phyloP scores from a whole-genome alignment of 805 yeast genomes.

The Torulaspora delbrueckii region DNA sequence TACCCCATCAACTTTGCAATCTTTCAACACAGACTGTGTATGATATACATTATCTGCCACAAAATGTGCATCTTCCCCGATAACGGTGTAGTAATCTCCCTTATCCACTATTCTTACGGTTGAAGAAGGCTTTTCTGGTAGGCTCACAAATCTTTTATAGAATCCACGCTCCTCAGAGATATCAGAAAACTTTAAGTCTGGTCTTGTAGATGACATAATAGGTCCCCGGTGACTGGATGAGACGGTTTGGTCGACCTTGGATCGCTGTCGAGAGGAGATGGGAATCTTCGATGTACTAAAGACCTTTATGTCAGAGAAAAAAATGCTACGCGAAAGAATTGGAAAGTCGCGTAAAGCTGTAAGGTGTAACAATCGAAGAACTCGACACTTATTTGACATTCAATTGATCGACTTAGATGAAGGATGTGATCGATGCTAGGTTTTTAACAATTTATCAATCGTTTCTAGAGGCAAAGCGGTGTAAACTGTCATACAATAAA shows the following conservation, averaged over 20 bases:
- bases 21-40: slow-evolving; percentile 75
- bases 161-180: slow-evolving; percentile 46
- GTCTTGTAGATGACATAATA: slow-evolving; percentile 39
- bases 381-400: background rate
- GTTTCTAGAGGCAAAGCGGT: background rate
- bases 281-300: background rate
- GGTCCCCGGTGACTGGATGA: background rate
- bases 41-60: slow-evolving; percentile 83
- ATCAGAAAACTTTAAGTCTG: slow-evolving; percentile 56
- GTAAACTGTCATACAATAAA: background rate
- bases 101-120: slow-evolving; percentile 73
- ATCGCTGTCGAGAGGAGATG: background rate
- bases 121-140: slow-evolving; percentile 46
- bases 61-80: slow-evolving; percentile 70
- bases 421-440: background rate
- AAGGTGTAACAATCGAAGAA: background rate
- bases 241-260: background rate
- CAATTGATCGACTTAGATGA: background rate
- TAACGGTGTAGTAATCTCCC: slow-evolving; percentile 72
- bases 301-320: background rate
- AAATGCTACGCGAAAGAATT: background rate
- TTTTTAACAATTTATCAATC: too few relatives aligned
- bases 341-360: slow-evolving; percentile 1
- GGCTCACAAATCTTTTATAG: slow-evolving; percentile 43
- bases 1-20: slow-evolving; percentile 32